A percentile compares a stretch with the other conserved stretches of the same genome.
phyloP scores from a whole-genome alignment of 441 rosid species.

The Flueggea neowawraea region DNA sequence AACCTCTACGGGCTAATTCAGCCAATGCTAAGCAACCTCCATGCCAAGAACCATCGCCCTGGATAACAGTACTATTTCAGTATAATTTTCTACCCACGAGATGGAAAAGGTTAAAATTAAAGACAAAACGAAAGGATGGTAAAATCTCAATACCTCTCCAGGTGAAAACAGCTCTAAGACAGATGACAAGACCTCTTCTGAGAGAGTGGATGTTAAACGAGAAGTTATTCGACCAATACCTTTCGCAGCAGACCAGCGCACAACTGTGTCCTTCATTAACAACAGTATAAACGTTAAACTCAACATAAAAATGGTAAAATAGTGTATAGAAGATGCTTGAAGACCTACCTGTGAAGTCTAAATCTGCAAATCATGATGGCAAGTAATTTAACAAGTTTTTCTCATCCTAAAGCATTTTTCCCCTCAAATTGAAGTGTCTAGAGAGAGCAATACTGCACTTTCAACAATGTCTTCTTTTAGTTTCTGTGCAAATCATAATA shows the following conservation, averaged over 20 bases:
- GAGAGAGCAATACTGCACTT: too few species aligned
- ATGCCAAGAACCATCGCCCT: conserved; percentile 99
- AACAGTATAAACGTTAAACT: conserved; percentile 14
- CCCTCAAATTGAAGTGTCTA: too few species aligned
- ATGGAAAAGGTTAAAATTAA: conserved; percentile 7
- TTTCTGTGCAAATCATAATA: too few species aligned
- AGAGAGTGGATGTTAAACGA: conserved; percentile 71
- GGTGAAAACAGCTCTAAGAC: conserved; percentile 85
- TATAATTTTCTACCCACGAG: conserved; percentile 6
- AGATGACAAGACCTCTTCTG: conserved; percentile 89
- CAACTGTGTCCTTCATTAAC: conserved; percentile 81
- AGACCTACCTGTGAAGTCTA: too few species aligned
- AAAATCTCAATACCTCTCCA: conserved; percentile 61
- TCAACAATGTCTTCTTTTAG: too few species aligned
- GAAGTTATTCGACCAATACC: conserved; percentile 92
- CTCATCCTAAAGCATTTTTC: too few species aligned
- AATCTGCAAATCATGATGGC: too few species aligned
- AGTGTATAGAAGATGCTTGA: background rate
- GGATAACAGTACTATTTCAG: conserved; percentile 25
- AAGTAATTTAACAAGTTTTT: too few species aligned
- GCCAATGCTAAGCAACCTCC: conserved; percentile 98
- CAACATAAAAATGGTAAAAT: conserved; percentile 5
- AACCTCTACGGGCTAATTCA: conserved; percentile 92
- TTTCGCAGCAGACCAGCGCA: conserved; percentile 99
- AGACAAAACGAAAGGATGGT: conserved; percentile 10